These are phyloP conservation scores for Saccharomyces eubayanus DNA, from an alignment of 805 yeast genomes.

Conservation along the genomic window DNA sequence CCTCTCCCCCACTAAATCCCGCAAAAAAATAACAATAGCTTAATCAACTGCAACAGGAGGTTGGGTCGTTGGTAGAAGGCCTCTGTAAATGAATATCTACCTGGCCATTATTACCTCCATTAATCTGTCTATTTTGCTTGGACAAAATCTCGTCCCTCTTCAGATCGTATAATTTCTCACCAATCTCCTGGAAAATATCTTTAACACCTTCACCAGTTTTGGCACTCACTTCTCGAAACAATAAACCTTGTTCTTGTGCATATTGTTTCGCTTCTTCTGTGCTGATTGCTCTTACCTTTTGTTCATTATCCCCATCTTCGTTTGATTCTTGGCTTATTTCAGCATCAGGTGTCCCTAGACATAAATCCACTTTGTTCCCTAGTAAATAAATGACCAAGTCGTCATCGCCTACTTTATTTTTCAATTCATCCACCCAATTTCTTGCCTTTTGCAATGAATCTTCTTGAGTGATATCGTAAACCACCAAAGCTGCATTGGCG, in stretches of 20 bases:
- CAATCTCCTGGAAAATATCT: slow-evolving; percentile 42
- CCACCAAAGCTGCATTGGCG: slow-evolving; percentile 77
- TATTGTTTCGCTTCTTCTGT: slow-evolving; percentile 44
- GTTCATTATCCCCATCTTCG: slow-evolving; percentile 40
- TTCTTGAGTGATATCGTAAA: slow-evolving; percentile 69
- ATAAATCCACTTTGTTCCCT: slow-evolving; percentile 77
- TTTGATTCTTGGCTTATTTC: background rate
- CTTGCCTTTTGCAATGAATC: slow-evolving; percentile 72
- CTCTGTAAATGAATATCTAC: slow-evolving; percentile 34
- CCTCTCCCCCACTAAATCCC: background rate
- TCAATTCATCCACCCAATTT: slow-evolving; percentile 86
- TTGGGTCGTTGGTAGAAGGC: slow-evolving; percentile 37
- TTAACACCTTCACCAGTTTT: slow-evolving; percentile 46
- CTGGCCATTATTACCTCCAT: slow-evolving; percentile 5
- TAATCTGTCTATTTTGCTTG: slow-evolving; percentile 5
- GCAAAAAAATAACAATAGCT: background rate
- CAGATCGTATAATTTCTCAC: slow-evolving; percentile 34
- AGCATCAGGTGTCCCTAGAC: background rate
- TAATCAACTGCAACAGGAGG: slow-evolving; percentile 33
- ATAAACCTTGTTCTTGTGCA: slow-evolving; percentile 43
- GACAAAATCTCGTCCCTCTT: slow-evolving; percentile 17
- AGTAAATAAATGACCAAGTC: slow-evolving; percentile 74
- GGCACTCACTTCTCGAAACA: slow-evolving; percentile 51
- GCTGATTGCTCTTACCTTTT: slow-evolving; percentile 38
- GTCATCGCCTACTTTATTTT: slow-evolving; percentile 65